Conservation (phyloP, 2,329 filamentous ascomycete genomes). For the Blastomyces gilchristii region DNA sequence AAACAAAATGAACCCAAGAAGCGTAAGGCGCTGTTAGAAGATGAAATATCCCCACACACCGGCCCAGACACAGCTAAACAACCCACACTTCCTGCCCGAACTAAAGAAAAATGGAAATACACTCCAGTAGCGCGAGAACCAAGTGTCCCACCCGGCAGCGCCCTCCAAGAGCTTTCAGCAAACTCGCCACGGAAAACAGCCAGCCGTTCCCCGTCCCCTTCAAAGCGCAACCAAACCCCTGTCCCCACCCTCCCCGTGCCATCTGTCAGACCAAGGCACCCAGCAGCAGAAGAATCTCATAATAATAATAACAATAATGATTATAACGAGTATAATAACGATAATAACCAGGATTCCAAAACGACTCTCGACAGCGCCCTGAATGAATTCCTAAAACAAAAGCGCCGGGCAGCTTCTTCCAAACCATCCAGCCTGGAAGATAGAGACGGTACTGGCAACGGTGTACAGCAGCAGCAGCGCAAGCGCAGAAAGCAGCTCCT, state of each 20-base stretch:
- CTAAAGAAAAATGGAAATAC: neutral
- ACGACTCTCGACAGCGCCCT: constrained; percentile 22
- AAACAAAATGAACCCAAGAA: neutral
- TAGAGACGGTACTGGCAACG: constrained; percentile 16
- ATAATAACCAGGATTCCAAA: neutral
- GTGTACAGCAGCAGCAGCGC: constrained; percentile 7
- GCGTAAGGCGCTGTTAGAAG: neutral
- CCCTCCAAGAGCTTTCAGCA: constrained; percentile 16
- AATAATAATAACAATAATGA: neutral
- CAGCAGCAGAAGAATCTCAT: neutral
- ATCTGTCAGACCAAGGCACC: neutral
- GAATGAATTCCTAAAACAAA: constrained; percentile 33
- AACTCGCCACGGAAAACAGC: constrained; percentile 15
- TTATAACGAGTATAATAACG: no score
- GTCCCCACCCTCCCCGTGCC: neutral
- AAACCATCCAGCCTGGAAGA: constrained; percentile 20
- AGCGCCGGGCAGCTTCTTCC: constrained; percentile 25
- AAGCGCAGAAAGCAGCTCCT: constrained; percentile 30
- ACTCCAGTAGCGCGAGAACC: neutral
- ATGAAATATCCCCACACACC: neutral
- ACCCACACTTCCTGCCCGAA: neutral
- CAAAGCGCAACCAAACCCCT: constrained; percentile 10
- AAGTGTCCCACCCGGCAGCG: neutral
- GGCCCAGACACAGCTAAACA: neutral
- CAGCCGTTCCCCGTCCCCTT: constrained; percentile 19